Base-by-base conservation (phyloP, 768 basidiomycete genomes). In the Mycena leptocephala region DNA sequence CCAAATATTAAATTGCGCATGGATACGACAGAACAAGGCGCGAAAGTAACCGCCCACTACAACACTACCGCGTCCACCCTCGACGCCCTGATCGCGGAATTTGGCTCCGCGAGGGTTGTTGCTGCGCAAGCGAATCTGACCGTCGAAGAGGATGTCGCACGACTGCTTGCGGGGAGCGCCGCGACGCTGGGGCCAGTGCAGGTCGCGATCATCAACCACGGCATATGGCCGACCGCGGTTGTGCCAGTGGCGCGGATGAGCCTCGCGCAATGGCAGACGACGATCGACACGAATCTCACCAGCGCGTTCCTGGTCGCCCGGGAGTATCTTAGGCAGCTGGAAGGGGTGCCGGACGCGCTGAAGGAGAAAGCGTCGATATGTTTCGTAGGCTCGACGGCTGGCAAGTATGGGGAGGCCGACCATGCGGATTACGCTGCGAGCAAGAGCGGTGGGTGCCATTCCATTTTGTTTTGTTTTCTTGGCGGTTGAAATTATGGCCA, bases 31-130 rank as follows among this genome's bases (percentile, higher is more conserved):
- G 94, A 92, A 53, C 92, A 93, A 77, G 94, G 93, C 11, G 93
- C 94, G 0, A 89, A 88, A 65, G 93, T 95, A 13, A 92, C 93
- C 0, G 94, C 93, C 0, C 93, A 95, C 80, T 95, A 93, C 82
- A 92, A 93, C 81, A 88, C 90, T 10, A 92, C 89, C 64, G 77
- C 82, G 22, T 79, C 80, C 1, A 81, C 90, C 0, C 82, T 94
- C 28, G 82, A 87, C 5, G 81, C 85, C 1, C 84, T 94, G 10
- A 58, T 84, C 28, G 80, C 80, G 35, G 81, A 84, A 62, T 89
- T 87, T 74, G 85, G 85, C 13, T 66, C 84, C 5, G 67, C 79
- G 9, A 83, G 82, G 20, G 74, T 87, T 4, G 85, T 86, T 43
- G 81, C 84, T 1, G 82, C 90, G 20, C 90, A 92, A 78, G 93